phyloP scores from a whole-genome alignment of 768 basidiomycete species.

The Cystobasidium onofrii region DNA sequence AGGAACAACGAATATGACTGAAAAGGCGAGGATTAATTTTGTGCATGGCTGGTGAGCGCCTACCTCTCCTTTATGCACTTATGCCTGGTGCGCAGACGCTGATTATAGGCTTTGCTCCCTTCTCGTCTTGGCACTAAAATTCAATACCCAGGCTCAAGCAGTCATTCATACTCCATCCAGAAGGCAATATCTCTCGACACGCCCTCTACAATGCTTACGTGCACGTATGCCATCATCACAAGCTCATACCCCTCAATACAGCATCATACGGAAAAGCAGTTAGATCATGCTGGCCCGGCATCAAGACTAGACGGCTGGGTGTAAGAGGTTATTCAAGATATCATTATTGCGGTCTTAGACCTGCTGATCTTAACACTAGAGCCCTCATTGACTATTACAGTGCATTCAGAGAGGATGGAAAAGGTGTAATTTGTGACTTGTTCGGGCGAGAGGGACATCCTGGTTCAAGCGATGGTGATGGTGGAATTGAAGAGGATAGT shows the following conservation, averaged over 20 bases:
- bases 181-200: conserved; percentile 35
- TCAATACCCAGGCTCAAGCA: conserved; percentile 24
- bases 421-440: neutral
- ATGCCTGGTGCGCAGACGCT: neutral
- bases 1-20: neutral
- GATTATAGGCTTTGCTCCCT: neutral
- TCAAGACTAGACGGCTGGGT: conserved; percentile 33
- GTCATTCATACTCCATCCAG: conserved; percentile 14
- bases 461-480: neutral
- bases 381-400: neutral
- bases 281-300: conserved; percentile 26
- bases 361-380: neutral
- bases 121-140: neutral
- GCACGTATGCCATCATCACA: conserved; percentile 10
- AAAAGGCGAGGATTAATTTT: conserved; percentile 17
- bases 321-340: conserved; percentile 27
- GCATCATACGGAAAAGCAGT: conserved; percentile 33
- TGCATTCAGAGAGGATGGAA: neutral
- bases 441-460: neutral
- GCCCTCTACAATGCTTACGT: conserved; percentile 32
- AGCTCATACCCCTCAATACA: conserved; percentile 19
- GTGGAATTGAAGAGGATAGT: neutral
- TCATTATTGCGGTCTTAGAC: conserved; percentile 30
- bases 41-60: conserved; percentile 18
- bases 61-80: neutral